phyloP scores from a whole-genome alignment of 352 stramenopile genomes.

The Pythium plurisporium region DNA sequence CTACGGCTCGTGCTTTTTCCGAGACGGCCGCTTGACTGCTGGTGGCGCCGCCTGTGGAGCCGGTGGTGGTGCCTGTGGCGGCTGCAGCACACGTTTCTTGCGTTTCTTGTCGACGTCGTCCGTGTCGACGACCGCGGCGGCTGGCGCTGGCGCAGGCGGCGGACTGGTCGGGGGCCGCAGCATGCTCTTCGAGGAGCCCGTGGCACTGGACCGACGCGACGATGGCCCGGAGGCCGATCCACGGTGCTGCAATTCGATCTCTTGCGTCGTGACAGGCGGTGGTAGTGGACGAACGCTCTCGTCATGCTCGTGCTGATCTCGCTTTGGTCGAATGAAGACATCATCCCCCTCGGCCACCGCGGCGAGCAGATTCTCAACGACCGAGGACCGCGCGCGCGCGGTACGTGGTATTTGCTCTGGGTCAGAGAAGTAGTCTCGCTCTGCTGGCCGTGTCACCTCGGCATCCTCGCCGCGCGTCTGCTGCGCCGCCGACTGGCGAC shows the following conservation, averaged over 20 bases:
- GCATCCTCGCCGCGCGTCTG: not conserved
- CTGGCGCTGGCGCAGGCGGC: not conserved
- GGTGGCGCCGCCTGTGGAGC: not conserved
- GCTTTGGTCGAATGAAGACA: not conserved
- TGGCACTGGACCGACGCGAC: no score
- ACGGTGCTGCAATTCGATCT: not conserved
- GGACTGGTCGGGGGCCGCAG: no score
- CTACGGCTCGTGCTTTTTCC: not conserved
- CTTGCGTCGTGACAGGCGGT: not conserved
- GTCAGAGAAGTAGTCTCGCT: constrained; percentile 20
- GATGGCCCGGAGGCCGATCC: no score
- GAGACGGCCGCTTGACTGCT: not conserved
- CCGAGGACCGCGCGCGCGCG: constrained; percentile 4
- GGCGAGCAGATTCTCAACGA: constrained; percentile 17
- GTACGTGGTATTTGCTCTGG: constrained; percentile 1
- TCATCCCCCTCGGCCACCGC: constrained; percentile 12
- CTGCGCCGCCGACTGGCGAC: not conserved
- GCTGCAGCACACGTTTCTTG: constrained; percentile 8
- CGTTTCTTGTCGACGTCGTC: not conserved
- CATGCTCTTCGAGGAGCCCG: no score
- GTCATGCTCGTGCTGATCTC: not conserved
- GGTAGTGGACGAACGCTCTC: not conserved
- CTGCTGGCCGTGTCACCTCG: not conserved
- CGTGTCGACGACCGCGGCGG: not conserved
- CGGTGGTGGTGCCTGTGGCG: constrained; percentile 5